Evolutionary conservation across 805 yeast species (phyloP).

Genomic region (Wickerhamomyces bovis): DNA sequence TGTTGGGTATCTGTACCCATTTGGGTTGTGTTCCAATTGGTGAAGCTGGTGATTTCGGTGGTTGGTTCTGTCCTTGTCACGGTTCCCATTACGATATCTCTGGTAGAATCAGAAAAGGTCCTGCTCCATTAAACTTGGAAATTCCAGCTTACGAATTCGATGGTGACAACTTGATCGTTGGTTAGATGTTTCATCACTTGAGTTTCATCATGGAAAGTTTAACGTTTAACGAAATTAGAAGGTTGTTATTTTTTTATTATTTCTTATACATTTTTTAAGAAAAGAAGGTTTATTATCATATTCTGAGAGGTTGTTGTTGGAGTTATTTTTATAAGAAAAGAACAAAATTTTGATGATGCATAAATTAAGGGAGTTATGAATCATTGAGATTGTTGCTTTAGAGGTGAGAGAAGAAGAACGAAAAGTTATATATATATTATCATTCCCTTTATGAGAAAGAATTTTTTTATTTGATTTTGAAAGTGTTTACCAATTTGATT

Average conservation of each 20-base stretch:
- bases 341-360: neutral
- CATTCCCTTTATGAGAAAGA: neutral
- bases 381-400: neutral
- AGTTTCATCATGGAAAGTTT: neutral
- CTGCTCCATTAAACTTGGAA: slow-evolving; percentile 98
- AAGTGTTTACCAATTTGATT: neutral
- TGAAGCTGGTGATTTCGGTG: slow-evolving; percentile 99
- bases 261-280: neutral
- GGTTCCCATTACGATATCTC: slow-evolving; percentile 99
- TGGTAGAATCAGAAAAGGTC: slow-evolving; percentile 99
- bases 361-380: neutral
- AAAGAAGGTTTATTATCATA: neutral
- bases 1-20: slow-evolving; percentile 99
- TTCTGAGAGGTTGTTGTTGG: neutral
- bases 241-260: neutral
- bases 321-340: neutral
- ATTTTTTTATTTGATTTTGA: neutral
- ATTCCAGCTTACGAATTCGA: slow-evolving; percentile 86
- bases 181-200: slow-evolving; percentile 42
- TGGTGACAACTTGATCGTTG: slow-evolving; percentile 80
- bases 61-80: slow-evolving; percentile 99
- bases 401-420: neutral
- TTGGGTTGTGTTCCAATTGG: slow-evolving; percentile 99
- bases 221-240: neutral
- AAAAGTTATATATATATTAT: neutral